Conservation (phyloP, 2,329 filamentous ascomycete species). For the Trichophyton rubrum region DNA sequence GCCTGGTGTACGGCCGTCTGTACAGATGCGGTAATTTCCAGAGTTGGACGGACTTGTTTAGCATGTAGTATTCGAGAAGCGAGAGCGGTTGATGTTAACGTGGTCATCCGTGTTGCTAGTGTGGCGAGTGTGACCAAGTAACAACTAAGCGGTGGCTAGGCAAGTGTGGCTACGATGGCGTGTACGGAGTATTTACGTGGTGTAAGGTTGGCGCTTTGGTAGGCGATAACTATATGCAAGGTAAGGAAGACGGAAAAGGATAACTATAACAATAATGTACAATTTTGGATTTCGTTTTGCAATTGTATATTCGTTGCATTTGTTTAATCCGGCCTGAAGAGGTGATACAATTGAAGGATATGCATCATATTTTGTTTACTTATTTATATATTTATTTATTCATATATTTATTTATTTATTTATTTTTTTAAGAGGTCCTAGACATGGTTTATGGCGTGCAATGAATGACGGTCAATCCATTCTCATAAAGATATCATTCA, state of each 20-base stretch:
- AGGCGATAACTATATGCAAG: background rate
- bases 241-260: background rate
- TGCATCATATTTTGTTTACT: background rate
- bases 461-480: background rate
- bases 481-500: background rate
- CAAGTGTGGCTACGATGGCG: background rate
- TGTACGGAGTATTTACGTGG: background rate
- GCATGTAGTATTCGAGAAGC: slow-evolving; percentile 34
- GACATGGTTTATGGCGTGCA: background rate
- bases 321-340: background rate
- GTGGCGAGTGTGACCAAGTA: background rate
- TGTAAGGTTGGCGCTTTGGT: background rate
- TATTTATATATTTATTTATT: background rate
- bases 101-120: slow-evolving; percentile 29
- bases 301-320: background rate
- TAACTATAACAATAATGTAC: background rate
- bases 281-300: background rate
- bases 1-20: slow-evolving; percentile 35
- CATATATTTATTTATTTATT: too few relatives aligned
- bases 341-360: background rate
- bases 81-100: slow-evolving; percentile 26
- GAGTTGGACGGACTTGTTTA: slow-evolving; percentile 28
- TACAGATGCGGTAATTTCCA: slow-evolving; percentile 30
- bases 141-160: background rate
- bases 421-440: background rate